Evolutionary conservation across 1,139 yeast genomes (phyloP), one percentile per base, ranked within the genome.

Genomic region (Suhomyces ambrosiae): DNA sequence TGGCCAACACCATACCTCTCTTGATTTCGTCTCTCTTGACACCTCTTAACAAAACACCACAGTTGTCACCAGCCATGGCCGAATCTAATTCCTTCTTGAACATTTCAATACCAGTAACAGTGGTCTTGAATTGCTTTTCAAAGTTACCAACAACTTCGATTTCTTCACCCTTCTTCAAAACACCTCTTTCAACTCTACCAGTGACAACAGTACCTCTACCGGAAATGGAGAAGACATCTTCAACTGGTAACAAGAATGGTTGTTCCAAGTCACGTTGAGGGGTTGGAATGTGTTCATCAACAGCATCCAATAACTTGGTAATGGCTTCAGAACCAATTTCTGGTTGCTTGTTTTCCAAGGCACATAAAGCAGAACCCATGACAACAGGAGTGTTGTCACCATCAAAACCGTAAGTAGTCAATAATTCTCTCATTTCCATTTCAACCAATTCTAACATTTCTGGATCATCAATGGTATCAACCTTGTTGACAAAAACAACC

Each of bases 161-260:
- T 76, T 92, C 97, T 72, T 90, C 97, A 73, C 97, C 97, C 79
- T 90, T 89, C 82, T 87, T 88, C 68, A 92, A 80, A 52, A 80
- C 70, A 72, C 98, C 98, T 75, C 98, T 89, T 77, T 90, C 97
- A 53, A 89, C 98, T 74, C 97, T 87, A 66, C 98, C 98, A 43
- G 97, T 87, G 58, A 88, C 96, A 52, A 92, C 98, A 46, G 98
- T 92, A 74, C 98, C 98, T 82, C 98, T 90, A 72, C 98, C 98
- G 38, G 97, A 89, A 55, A 92, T 92, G 44, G 97, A 88, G 79
- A 92, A 94, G 49, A 89, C 94, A 59, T 88, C 97, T 76, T 92
- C 98, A 56, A 92, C 83, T 48, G 98, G 97, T 86, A 92, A 83
- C 71, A 92, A 74, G 79, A 92, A 94, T 53, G 97, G 94, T 72